Evolutionary conservation across 2,329 filamentous ascomycete genomes (phyloP).

Genomic region (Talaromyces sp.): DNA sequence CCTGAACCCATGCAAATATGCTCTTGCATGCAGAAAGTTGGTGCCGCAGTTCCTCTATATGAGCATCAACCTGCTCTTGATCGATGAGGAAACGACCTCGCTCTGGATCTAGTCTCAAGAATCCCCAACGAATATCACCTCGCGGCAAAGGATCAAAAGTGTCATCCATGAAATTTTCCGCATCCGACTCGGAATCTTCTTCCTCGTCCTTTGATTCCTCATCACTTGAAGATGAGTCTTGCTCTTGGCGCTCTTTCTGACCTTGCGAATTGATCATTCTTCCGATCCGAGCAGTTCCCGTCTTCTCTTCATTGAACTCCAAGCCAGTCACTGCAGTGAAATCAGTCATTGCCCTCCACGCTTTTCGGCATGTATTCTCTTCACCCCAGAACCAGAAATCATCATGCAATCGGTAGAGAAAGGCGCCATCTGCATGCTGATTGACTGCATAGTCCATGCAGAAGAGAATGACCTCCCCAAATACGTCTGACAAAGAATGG

Average conservation of each 20-base stretch:
- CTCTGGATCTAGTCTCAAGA: conserved; percentile 55
- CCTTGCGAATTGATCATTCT: conserved; percentile 21
- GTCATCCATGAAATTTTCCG: conserved; percentile 7
- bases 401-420: conserved; percentile 63
- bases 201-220: background rate
- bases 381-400: conserved; percentile 68
- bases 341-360: conserved; percentile 58
- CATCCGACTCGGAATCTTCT: conserved; percentile 16
- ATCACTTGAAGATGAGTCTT: conserved; percentile 7
- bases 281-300: conserved; percentile 50
- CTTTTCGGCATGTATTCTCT: conserved; percentile 53
- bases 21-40: conserved; percentile 58
- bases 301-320: conserved; percentile 59
- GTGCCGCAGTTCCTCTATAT: conserved; percentile 58
- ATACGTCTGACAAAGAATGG: conserved; percentile 58
- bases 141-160: conserved; percentile 43
- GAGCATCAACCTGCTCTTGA: conserved; percentile 57
- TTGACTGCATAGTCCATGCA: conserved; percentile 66
- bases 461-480: conserved; percentile 62
- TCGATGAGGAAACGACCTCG: conserved; percentile 61
- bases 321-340: conserved; percentile 60
- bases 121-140: conserved; percentile 60
- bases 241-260: background rate
- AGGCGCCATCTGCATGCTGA: conserved; percentile 52
- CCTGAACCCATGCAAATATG: conserved; percentile 59